Percentiles rank a stretch among this genome's conserved stretches.
phyloP scores from a whole-genome alignment of 495 filamentous ascomycete species.

The Tuber borchii region DNA sequence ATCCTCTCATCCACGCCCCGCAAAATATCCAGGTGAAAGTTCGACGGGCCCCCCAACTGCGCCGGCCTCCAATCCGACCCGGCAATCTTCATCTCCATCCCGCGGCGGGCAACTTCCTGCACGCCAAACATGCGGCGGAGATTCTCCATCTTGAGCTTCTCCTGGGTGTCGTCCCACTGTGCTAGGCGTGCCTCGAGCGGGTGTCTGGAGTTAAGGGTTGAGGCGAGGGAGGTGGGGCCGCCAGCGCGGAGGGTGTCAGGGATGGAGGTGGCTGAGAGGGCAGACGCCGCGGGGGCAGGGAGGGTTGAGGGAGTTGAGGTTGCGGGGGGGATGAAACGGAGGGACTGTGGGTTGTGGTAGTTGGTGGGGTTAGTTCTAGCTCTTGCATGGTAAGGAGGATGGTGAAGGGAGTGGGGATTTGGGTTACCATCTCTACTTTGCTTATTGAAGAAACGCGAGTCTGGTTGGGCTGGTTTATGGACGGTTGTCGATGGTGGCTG shows the following conservation, averaged over 20 bases:
- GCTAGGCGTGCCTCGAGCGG: conserved; percentile 84
- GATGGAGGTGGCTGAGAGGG: conserved; percentile 82
- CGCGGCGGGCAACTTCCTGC: conserved; percentile 85
- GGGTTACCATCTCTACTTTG: neutral
- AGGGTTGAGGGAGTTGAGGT: conserved; percentile 54
- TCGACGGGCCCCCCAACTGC: conserved; percentile 44
- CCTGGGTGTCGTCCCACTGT: conserved; percentile 77
- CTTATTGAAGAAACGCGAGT: neutral
- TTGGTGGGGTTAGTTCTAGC: conserved; percentile 10
- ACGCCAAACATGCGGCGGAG: conserved; percentile 82
- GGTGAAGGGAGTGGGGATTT: neutral
- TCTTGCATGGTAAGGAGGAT: neutral
- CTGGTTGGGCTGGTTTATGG: neutral
- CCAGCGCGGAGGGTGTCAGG: conserved; percentile 86
- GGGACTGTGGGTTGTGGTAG: conserved; percentile 56
- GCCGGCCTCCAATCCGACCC: conserved; percentile 46
- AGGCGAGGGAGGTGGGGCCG: conserved; percentile 47
- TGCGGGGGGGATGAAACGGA: conserved; percentile 73
- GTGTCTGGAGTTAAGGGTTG: conserved; percentile 52
- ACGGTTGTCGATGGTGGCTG: neutral
- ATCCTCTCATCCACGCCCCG: conserved; percentile 66
- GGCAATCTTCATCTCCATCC: conserved; percentile 84
- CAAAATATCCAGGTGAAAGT: conserved; percentile 64
- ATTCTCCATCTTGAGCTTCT: conserved; percentile 75
- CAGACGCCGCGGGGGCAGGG: conserved; percentile 53